Percentiles rank a stretch among this genome's conserved stretches.
phyloP scores from a whole-genome alignment of 352 stramenopile species.

The Saprolegnia parasitica region DNA sequence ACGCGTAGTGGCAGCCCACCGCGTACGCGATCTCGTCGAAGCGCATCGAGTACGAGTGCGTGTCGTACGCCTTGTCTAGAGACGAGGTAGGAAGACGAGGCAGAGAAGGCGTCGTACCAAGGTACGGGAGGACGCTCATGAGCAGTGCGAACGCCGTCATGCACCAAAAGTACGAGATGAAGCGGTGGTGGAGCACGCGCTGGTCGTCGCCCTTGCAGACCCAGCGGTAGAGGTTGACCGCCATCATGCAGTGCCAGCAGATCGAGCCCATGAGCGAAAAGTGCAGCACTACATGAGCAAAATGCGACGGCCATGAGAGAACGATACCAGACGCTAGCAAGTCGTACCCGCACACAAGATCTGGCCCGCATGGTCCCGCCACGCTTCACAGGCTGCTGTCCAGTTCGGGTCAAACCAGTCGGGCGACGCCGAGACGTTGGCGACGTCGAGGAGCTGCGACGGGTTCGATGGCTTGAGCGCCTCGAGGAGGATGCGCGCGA shows the following conservation, averaged over 20 bases:
- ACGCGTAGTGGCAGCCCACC: slow-evolving; percentile 49
- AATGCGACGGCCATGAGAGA: background rate
- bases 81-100: background rate
- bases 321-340: background rate
- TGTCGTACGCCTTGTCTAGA: slow-evolving; percentile 2
- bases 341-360: background rate
- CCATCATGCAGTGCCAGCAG: slow-evolving; percentile 82
- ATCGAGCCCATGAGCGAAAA: slow-evolving; percentile 72
- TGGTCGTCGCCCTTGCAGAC: slow-evolving; percentile 78
- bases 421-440: slow-evolving; percentile 3
- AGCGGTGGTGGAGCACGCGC: slow-evolving; percentile 74
- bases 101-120: slow-evolving; percentile 33
- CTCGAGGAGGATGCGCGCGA: slow-evolving; percentile 53
- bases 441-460: background rate
- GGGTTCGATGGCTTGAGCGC: slow-evolving; percentile 14
- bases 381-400: background rate
- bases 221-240: slow-evolving; percentile 76
- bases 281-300: slow-evolving; percentile 55
- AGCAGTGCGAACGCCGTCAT: slow-evolving; percentile 56
- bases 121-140: slow-evolving; percentile 48
- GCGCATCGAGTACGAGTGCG: slow-evolving; percentile 10
- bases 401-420: background rate
- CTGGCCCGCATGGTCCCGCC: background rate
- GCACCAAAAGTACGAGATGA: slow-evolving; percentile 71
- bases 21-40: slow-evolving; percentile 8